These are phyloP conservation scores for Incumbomyces delicatus DNA, from an alignment of 2,329 filamentous ascomycete species.

Conservation along the genomic window DNA sequence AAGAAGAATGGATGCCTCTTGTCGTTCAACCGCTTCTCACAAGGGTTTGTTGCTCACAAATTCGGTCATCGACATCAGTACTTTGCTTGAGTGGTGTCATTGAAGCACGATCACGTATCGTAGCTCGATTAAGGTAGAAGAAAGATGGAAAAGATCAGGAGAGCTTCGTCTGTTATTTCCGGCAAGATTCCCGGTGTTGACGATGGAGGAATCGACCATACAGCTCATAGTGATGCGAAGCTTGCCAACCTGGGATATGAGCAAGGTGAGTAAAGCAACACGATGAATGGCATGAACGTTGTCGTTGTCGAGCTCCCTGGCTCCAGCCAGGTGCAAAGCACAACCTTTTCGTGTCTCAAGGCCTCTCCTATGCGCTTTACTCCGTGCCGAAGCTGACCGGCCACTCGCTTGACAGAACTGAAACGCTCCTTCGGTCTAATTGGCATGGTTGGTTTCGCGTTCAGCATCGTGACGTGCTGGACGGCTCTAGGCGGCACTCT, in stretches of 20 bases:
- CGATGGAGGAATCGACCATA: background rate
- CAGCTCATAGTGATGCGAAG: slow-evolving; percentile 25
- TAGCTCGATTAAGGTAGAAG: too few species aligned
- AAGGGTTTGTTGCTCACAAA: too few species aligned
- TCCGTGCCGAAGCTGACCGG: background rate
- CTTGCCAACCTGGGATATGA: slow-evolving; percentile 32
- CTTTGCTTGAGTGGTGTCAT: too few species aligned
- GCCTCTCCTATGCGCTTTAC: too few species aligned
- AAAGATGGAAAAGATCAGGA: background rate
- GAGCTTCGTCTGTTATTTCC: background rate
- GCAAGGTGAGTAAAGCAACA: slow-evolving; percentile 24
- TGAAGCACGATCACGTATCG: too few species aligned
- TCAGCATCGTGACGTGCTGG: slow-evolving; percentile 51
- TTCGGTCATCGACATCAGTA: too few species aligned
- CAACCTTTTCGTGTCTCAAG: background rate
- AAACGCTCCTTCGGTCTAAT: slow-evolving; percentile 47
- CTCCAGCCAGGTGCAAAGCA: background rate
- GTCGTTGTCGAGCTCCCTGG: background rate
- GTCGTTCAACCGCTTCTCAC: too few species aligned
- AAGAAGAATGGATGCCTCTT: too few species aligned
- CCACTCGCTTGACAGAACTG: slow-evolving; percentile 34
- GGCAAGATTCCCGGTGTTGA: background rate
- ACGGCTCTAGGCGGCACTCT: slow-evolving; percentile 47
- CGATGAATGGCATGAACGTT: background rate
- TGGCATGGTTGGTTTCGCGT: slow-evolving; percentile 51